These are phyloP conservation scores for Benincasa hispida DNA, from an alignment of 306 rosid genomes.

Conservation along the genomic window DNA sequence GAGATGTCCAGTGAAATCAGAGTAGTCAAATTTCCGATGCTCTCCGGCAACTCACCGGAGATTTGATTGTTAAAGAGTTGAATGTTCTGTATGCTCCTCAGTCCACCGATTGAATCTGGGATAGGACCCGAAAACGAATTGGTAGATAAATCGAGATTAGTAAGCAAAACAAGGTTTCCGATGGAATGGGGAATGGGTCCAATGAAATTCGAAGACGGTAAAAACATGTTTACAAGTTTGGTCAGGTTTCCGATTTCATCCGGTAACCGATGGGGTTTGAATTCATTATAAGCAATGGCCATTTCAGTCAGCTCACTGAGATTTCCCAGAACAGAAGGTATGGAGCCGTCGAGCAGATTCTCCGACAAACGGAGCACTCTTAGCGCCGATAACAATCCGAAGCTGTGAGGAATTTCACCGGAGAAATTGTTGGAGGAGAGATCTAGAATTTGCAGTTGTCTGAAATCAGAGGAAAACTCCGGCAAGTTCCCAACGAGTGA, in stretches of 20 bases:
- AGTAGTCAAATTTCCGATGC: slow-evolving; percentile 36
- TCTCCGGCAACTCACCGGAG: slow-evolving; percentile 55
- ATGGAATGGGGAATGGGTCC: slow-evolving; percentile 58
- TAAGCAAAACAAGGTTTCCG: slow-evolving; percentile 39
- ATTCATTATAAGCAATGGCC: slow-evolving; percentile 27
- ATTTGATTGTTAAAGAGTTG: slow-evolving; percentile 34
- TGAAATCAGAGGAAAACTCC: slow-evolving; percentile 29
- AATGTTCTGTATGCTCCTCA: slow-evolving; percentile 27
- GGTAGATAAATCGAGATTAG: slow-evolving; percentile 41
- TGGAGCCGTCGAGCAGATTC: slow-evolving; percentile 43
- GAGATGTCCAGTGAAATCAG: slow-evolving; percentile 46
- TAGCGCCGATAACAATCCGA: slow-evolving; percentile 29
- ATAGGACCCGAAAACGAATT: slow-evolving; percentile 51
- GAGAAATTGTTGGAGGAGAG: slow-evolving; percentile 54
- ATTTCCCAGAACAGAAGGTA: slow-evolving; percentile 53
- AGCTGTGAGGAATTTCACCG: slow-evolving; percentile 53
- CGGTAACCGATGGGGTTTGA: slow-evolving; percentile 37
- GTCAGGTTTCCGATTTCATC: slow-evolving; percentile 50
- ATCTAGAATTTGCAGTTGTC: slow-evolving; percentile 26
- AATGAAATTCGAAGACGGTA: slow-evolving; percentile 17
- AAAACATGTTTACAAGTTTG: slow-evolving; percentile 28
- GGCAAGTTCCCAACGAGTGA: slow-evolving; percentile 44
- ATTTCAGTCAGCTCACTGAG: slow-evolving; percentile 39
- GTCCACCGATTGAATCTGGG: slow-evolving; percentile 36
- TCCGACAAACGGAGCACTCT: slow-evolving; percentile 15